Evolutionary conservation across 78 protist species (phyloP).

Genomic region (Salpingoeca rosetta): DNA sequence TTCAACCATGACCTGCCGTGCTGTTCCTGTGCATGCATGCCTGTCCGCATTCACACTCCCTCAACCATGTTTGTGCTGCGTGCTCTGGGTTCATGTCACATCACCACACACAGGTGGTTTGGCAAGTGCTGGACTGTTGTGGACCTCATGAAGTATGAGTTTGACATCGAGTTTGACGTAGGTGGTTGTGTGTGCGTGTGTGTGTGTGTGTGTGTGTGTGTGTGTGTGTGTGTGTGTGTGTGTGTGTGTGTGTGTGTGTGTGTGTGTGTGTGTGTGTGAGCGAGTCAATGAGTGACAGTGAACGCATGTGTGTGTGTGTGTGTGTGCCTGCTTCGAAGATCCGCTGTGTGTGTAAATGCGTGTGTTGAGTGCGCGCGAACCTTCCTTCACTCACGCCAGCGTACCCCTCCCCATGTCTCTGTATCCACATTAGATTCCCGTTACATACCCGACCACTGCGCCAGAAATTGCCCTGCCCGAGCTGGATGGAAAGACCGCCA

Average conservation of each 20-base stretch:
- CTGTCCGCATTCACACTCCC: no score
- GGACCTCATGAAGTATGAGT: slow-evolving; percentile 70
- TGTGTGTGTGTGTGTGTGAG: no score
- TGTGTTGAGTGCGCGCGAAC: neutral
- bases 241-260: no score
- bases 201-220: neutral
- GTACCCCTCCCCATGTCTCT: neutral
- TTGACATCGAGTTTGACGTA: slow-evolving; percentile 84
- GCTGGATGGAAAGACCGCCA: slow-evolving; percentile 77
- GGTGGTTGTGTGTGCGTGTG: neutral
- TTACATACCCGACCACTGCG: slow-evolving; percentile 79
- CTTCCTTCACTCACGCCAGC: neutral
- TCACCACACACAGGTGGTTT: slow-evolving; percentile 64
- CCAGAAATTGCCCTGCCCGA: slow-evolving; percentile 90
- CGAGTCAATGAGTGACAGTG: no score
- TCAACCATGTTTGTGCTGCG: no score
- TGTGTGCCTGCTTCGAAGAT: no score
- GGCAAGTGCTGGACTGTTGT: slow-evolving; percentile 77
- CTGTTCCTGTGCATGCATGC: no score
- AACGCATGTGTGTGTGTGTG: no score
- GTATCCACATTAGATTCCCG: slow-evolving; percentile 83
- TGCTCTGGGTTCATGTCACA: no score
- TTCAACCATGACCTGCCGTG: no score
- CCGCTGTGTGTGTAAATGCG: no score
- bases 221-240: no score